phyloP scores from a whole-genome alignment of 768 basidiomycete genomes.

The Suillus cothurnatus region DNA sequence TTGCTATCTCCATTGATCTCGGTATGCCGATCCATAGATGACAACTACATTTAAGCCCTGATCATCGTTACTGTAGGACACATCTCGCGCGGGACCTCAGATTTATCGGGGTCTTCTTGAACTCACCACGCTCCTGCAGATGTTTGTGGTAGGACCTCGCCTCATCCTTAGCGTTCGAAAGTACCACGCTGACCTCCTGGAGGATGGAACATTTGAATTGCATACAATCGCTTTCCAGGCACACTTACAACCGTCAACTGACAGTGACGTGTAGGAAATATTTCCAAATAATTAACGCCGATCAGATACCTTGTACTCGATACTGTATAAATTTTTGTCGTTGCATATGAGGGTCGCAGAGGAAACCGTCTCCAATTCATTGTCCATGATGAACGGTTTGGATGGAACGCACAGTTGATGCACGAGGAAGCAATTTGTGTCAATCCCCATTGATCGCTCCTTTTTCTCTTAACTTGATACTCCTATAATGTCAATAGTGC shows the following conservation, averaged over 20 bases:
- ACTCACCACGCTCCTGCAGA: neutral
- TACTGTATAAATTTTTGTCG: neutral
- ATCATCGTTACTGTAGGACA: neutral
- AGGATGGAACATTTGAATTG: neutral
- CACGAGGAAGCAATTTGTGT: too few relatives aligned
- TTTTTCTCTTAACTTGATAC: too few relatives aligned
- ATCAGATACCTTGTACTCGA: neutral
- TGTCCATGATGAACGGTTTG: too few relatives aligned
- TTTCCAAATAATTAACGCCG: neutral
- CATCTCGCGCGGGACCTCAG: neutral
- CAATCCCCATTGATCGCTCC: too few relatives aligned
- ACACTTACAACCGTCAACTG: too few relatives aligned
- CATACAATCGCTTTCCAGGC: neutral
- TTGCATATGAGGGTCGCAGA: too few relatives aligned
- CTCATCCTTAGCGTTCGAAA: neutral
- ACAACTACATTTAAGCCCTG: neutral
- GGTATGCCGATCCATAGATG: neutral
- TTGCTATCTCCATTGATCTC: neutral
- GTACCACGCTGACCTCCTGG: neutral
- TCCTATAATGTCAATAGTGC: too few relatives aligned
- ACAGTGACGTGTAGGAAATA: neutral
- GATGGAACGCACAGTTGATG: too few relatives aligned
- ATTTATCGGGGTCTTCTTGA: neutral
- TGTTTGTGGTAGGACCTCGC: neutral
- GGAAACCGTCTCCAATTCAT: too few relatives aligned